These are phyloP conservation scores for Bullera alba DNA, from an alignment of 768 basidiomycete species.

Conservation along the genomic window DNA sequence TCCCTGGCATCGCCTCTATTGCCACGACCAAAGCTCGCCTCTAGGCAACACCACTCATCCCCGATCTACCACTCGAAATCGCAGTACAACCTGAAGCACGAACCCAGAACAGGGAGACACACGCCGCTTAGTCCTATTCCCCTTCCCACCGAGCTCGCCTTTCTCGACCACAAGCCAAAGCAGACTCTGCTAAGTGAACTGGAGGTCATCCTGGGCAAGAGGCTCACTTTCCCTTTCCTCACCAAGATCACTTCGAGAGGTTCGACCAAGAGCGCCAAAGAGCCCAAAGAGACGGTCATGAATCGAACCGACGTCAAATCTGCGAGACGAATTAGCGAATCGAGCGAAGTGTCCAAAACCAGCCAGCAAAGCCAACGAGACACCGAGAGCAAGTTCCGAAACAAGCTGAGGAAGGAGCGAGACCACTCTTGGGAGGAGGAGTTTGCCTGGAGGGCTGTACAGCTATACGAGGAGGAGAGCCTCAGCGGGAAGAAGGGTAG, in stretches of 20 bases:
- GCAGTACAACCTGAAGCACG: background rate
- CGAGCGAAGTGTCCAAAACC: background rate
- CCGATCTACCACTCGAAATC: background rate
- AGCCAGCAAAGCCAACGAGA: too few relatives aligned
- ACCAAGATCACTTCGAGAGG: constrained; percentile 1
- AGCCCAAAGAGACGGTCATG: background rate
- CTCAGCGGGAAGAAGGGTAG: constrained; percentile 6
- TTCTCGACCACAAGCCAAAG: constrained; percentile 22
- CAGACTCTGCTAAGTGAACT: constrained; percentile 25
- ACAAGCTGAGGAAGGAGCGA: constrained; percentile 14
- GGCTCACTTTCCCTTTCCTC: constrained; percentile 28
- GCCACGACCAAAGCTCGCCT: background rate
- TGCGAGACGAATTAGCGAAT: background rate
- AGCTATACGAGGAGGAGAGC: constrained; percentile 5
- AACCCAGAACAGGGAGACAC: background rate
- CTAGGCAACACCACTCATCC: background rate
- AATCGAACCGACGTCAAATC: background rate
- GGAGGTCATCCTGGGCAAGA: constrained; percentile 31
- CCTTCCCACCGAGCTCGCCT: constrained; percentile 17
- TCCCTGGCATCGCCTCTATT: background rate
- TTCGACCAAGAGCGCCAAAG: constrained; percentile 1
- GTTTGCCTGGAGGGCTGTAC: constrained; percentile 7
- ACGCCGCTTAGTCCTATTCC: background rate
- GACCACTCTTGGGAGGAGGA: constrained; percentile 14
- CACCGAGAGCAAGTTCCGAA: background rate